Evolutionary conservation across 2,329 filamentous ascomycete species (phyloP).

Genomic region (Setomelanomma holmii): DNA sequence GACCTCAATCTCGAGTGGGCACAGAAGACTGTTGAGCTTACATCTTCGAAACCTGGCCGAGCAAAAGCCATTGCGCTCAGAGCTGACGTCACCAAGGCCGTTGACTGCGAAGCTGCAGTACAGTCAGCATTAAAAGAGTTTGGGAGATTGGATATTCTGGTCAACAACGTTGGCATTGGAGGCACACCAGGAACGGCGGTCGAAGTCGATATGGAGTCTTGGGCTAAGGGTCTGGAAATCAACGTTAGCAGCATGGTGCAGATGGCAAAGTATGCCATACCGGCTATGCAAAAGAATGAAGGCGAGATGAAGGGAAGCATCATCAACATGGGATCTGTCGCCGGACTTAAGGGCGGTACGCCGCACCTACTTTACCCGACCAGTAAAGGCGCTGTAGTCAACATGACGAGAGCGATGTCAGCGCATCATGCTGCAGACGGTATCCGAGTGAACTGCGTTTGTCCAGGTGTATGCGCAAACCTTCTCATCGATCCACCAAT

Average conservation of each 20-base stretch:
- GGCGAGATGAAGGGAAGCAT: conserved; percentile 57
- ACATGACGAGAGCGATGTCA: conserved; percentile 65
- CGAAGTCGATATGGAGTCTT: conserved; percentile 66
- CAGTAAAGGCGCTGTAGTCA: conserved; percentile 61
- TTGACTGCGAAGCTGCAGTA: conserved; percentile 58
- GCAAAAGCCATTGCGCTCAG: conserved; percentile 52
- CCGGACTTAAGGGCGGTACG: conserved; percentile 63
- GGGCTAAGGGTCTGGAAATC: conserved; percentile 64
- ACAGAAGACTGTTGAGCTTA: conserved; percentile 62
- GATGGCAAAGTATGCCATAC: conserved; percentile 68
- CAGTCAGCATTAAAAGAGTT: conserved; percentile 56
- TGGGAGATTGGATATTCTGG: conserved; percentile 66
- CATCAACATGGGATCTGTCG: conserved; percentile 69
- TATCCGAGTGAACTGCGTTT: conserved; percentile 64
- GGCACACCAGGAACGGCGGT: conserved; percentile 67
- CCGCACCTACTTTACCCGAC: conserved; percentile 62
- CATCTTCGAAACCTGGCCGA: conserved; percentile 47
- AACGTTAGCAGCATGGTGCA: conserved; percentile 72
- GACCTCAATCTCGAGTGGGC: conserved; percentile 61
- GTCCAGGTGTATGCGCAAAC: conserved; percentile 51
- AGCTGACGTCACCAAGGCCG: conserved; percentile 63
- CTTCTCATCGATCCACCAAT: too few species aligned
- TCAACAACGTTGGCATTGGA: conserved; percentile 70
- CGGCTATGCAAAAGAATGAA: conserved; percentile 64
- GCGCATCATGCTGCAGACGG: conserved; percentile 60